These are phyloP conservation scores for Sanghuangporus sanghuang DNA, from an alignment of 1,284 basidiomycete species.

Conservation along the genomic window DNA sequence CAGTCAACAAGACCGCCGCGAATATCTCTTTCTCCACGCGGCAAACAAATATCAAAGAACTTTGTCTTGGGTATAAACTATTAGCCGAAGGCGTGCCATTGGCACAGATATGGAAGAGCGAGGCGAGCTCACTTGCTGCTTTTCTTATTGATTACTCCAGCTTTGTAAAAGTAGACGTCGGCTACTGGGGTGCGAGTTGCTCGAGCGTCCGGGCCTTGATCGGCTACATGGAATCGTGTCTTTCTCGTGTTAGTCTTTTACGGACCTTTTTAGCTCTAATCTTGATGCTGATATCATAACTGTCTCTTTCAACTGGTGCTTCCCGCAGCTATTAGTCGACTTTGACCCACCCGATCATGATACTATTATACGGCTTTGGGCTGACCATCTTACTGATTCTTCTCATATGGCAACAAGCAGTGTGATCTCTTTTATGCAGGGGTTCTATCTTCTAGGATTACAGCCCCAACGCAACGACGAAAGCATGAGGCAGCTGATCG, in stretches of 20 bases:
- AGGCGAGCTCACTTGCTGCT: neutral
- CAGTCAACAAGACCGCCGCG: slow-evolving; percentile 19
- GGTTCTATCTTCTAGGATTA: slow-evolving; percentile 24
- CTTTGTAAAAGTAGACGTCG: slow-evolving; percentile 21
- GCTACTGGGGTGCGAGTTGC: slow-evolving; percentile 21
- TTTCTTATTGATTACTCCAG: slow-evolving; percentile 18
- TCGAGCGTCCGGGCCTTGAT: slow-evolving; percentile 21
- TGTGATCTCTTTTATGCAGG: slow-evolving; percentile 12
- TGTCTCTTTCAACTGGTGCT: neutral
- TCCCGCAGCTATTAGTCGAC: slow-evolving; percentile 21
- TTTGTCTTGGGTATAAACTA: slow-evolving; percentile 13
- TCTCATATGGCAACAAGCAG: slow-evolving; percentile 1
- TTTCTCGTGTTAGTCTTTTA: slow-evolving; percentile 20
- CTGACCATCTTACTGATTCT: slow-evolving; percentile 18
- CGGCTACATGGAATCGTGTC: slow-evolving; percentile 22
- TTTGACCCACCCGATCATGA: slow-evolving; percentile 17
- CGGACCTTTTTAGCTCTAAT: neutral
- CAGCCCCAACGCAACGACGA: neutral
- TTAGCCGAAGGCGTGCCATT: slow-evolving; percentile 12
- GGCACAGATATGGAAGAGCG: slow-evolving; percentile 17
- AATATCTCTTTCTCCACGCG: slow-evolving; percentile 18
- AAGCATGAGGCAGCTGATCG: slow-evolving; percentile 12
- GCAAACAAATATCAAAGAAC: slow-evolving; percentile 15
- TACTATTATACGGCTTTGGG: slow-evolving; percentile 20
- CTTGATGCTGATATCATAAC: slow-evolving; percentile 2